phyloP scores from a whole-genome alignment of 352 stramenopile genomes.

The Phytophthora gonapodyides region DNA sequence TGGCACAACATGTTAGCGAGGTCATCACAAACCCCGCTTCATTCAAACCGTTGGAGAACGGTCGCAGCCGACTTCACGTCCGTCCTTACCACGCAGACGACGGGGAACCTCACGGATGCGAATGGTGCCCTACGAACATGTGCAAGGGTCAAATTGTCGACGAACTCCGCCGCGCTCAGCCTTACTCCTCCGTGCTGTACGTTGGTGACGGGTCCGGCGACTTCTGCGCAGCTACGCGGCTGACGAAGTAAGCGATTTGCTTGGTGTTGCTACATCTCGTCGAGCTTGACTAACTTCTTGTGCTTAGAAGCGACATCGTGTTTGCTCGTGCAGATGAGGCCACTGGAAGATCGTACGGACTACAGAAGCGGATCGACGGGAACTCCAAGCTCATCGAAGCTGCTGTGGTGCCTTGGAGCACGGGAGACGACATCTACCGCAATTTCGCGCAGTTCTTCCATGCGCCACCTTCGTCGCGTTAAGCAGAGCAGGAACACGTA shows the following conservation, averaged over 20 bases:
- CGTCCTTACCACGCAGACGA: slow-evolving; percentile 53
- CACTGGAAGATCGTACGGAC: slow-evolving; percentile 50
- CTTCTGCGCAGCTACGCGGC: slow-evolving; percentile 62
- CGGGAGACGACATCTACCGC: slow-evolving; percentile 64
- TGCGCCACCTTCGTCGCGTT: background rate
- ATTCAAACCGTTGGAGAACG: slow-evolving; percentile 36
- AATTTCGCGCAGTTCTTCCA: slow-evolving; percentile 47
- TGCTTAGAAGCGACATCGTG: slow-evolving; percentile 53
- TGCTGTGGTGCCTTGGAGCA: slow-evolving; percentile 59
- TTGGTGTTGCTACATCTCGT: background rate
- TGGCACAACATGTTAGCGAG: slow-evolving; percentile 44
- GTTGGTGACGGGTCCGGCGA: slow-evolving; percentile 74
- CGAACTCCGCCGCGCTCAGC: slow-evolving; percentile 35
- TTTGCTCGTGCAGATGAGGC: slow-evolving; percentile 66
- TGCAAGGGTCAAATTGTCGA: slow-evolving; percentile 81
- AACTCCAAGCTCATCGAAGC: slow-evolving; percentile 45
- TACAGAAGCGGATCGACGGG: slow-evolving; percentile 55
- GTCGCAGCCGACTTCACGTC: slow-evolving; percentile 47
- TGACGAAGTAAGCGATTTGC: slow-evolving; percentile 49
- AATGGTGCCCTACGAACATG: slow-evolving; percentile 74
- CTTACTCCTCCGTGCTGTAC: slow-evolving; percentile 63
- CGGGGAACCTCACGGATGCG: slow-evolving; percentile 52
- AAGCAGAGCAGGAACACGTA: background rate
- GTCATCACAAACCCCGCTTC: slow-evolving; percentile 62
- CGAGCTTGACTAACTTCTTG: background rate